phyloP scores from a whole-genome alignment of 2,329 filamentous ascomycete species.

The Stagonosporopsis vannaccii region DNA sequence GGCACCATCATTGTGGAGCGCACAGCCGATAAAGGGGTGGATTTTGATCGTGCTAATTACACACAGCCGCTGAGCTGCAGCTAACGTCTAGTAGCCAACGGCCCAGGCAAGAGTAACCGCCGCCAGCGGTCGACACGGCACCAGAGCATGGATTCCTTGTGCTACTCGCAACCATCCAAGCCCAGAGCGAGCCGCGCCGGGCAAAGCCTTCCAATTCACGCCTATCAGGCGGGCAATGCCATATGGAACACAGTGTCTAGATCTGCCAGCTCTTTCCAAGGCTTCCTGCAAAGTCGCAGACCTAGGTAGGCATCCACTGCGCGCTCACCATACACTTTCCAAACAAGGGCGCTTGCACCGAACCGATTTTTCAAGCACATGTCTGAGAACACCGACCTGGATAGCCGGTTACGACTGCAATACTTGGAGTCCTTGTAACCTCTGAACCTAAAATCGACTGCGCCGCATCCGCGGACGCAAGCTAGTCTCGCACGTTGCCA shows the following conservation, averaged over 20 bases:
- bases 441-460: background rate
- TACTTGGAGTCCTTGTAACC: background rate
- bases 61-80: constrained; percentile 6
- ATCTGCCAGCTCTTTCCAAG: background rate
- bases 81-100: constrained; percentile 9
- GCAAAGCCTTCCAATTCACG: background rate
- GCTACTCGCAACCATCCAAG: background rate
- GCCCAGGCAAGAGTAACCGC: background rate
- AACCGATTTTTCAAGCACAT: background rate
- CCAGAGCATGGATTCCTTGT: constrained; percentile 14
- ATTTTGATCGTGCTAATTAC: background rate
- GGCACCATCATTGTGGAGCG: background rate
- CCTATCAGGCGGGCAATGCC: background rate
- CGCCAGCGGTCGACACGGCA: constrained; percentile 13
- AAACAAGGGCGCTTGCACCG: background rate
- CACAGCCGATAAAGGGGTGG: background rate
- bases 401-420: background rate
- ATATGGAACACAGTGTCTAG: constrained; percentile 8
- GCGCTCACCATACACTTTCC: background rate
- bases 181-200: constrained; percentile 7
- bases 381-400: background rate
- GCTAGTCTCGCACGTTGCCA: background rate
- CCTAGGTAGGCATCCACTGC: background rate
- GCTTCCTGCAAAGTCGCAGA: background rate
- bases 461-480: background rate